Base-by-base conservation (phyloP, 257 asterid species). In the Nicotiana sylvestris region DNA sequence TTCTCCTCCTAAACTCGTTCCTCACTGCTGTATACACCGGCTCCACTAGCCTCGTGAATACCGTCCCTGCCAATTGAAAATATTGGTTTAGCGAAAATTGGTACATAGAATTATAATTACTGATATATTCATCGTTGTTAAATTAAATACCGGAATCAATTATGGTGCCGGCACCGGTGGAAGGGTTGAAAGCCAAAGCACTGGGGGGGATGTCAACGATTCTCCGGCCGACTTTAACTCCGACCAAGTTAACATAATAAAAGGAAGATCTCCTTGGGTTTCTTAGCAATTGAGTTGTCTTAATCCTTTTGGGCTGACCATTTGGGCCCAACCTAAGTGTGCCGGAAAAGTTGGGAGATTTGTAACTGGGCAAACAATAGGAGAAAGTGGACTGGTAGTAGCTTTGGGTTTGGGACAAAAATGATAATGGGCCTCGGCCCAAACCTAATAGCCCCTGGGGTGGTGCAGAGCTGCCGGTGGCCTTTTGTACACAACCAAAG, bases 11-110 rank as follows among this genome's bases (percentile, higher is more conserved):
- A 88, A 94, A 86, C 83, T 95, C 99, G 76, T 91, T 87, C 74
- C 98, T 85, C 86, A 95, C 92, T 66, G 97, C 95, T 12, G 82
- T 61, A 88, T 95, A 94, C 18, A 96, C 99, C 76, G 97, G 90
- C 86, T 88, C 86, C 83, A 92, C 98, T 1, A 95, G 94, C 51
- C 91, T 92, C 0, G 94, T 91, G 82, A 91, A 95, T 39, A 91
- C 92, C 0, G 98, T 92, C 6, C 99, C 99, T 95, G 55, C 13
- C 7, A 4, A 27, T 55, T 13, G 13, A 68, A 1, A 0, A 68
- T 8, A 0, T 11, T 9, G 17, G 0, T 43, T 8, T 80, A 55
- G 69, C 25, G 4, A 12, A 39, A n/a, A 15, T 6, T n/a, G 17
- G 58, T 43, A 43, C 10, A 43, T 43, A 43, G 51, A 37, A 9